phyloP scores from a whole-genome alignment of 495 filamentous ascomycete species.

The Monascus purpureus region DNA sequence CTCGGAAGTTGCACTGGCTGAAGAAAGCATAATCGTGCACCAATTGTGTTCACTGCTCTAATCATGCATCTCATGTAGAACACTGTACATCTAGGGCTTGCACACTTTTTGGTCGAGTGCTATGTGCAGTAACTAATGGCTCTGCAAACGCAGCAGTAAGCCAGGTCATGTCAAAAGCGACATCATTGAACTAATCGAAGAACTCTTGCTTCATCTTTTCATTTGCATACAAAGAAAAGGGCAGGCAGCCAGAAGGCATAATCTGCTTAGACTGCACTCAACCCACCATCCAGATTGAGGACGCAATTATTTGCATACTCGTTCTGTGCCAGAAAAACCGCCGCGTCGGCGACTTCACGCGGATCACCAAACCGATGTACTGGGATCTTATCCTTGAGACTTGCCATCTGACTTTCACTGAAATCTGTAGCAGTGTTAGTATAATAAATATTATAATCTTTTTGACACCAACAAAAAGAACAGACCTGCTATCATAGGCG shows the following conservation, averaged over 20 bases:
- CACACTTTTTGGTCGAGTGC: too few relatives aligned
- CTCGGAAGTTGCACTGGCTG: too few relatives aligned
- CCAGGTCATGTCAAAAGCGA: too few relatives aligned
- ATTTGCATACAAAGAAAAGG: not conserved
- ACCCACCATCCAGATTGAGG: conserved; percentile 72
- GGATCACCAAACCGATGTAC: conserved; percentile 52
- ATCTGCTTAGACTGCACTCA: conserved; percentile 56
- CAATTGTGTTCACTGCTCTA: too few relatives aligned
- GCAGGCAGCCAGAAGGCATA: not conserved
- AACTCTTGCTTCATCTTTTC: not conserved
- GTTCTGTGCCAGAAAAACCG: conserved; percentile 62
- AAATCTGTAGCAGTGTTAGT: conserved; percentile 15
- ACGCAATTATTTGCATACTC: conserved; percentile 74
- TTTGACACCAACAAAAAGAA: too few relatives aligned
- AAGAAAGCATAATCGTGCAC: too few relatives aligned
- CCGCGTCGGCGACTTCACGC: conserved; percentile 69
- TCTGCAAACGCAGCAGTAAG: too few relatives aligned
- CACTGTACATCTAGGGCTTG: too few relatives aligned
- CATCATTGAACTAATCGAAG: too few relatives aligned
- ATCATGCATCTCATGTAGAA: too few relatives aligned
- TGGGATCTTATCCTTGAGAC: conserved; percentile 40
- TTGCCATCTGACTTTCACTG: conserved; percentile 14
- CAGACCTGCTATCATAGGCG: conserved; percentile 60
- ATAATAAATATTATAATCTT: not conserved
- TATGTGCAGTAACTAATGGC: too few relatives aligned